Base-by-base conservation (phyloP, 2,329 filamentous ascomycete species). In the Pseudocercospora crystallina region DNA sequence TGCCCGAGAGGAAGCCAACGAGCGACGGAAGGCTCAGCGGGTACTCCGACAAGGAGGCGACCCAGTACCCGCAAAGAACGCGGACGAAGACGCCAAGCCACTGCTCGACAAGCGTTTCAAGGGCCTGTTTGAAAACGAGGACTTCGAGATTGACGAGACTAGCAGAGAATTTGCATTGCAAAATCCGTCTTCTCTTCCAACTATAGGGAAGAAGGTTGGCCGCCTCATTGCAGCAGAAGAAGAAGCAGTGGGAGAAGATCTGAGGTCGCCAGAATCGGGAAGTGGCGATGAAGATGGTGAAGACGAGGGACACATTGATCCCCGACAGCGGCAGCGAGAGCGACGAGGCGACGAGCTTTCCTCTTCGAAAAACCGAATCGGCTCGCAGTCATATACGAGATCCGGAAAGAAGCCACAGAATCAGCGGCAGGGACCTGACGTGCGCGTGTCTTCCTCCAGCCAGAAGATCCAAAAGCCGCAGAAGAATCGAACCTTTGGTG, bases 141-240 rank as follows among this genome's bases (percentile, higher is more conserved):
- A 95, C 50, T 97, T 96, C 70, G 82, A 82, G 62, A 88, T 99
- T 52, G 92, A 99, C 69, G 94, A 99, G 73, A 86, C 76, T 34
- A 95, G 86, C 57, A 80, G 84, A 63, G 92, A 97, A 69, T 99
- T 95, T 76, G 82, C 85, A 52, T 80, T 86, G 39, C 84, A 95
- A 71, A 99, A 99, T 68, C 90, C 94, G 4, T 95, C 89, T 70
- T 94, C 89, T 7, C 81, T 75, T 48, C 62, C 56, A 44, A 62
- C 51, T 38, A 63, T 56, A 67, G 26, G 13, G n/a, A 61, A 65
- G 13, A 68, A 73, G 43, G 71, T 70, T 38, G 72, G 72, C 49
- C 80, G 79, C 14, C 76, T 85, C 64, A 80, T 71, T 0, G 82
- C 81, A 4, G 83, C 74, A 15, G 82, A 85, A 61, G 74, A 84